phyloP scores from a whole-genome alignment of 805 yeast species.

The Saturnispora bothae region DNA sequence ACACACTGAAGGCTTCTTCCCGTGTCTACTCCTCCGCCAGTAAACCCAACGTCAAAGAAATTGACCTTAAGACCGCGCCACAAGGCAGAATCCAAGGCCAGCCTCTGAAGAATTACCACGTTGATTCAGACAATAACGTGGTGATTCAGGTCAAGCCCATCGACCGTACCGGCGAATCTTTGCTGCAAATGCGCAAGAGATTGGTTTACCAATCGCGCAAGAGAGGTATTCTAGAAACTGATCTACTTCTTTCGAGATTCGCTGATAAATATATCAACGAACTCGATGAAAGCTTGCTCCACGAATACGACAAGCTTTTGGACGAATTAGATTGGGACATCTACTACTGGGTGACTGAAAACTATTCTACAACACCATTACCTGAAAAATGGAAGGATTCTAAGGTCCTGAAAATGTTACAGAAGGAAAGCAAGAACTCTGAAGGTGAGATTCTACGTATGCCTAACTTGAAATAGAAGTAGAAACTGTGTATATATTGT shows the following conservation, averaged over 20 bases:
- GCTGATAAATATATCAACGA: conserved; percentile 61
- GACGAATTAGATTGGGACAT: conserved; percentile 99
- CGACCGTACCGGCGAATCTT: conserved; percentile 60
- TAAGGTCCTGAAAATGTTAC: conserved; percentile 50
- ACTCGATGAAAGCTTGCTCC: conserved; percentile 55
- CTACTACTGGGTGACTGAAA: conserved; percentile 92
- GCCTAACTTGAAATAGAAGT: conserved; percentile 49
- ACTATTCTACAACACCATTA: conserved; percentile 69
- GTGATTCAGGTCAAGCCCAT: conserved; percentile 70
- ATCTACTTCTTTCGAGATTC: conserved; percentile 71
- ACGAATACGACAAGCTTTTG: conserved; percentile 74
- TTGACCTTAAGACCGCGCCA: conserved; percentile 10
- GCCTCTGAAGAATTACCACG: conserved; percentile 16
- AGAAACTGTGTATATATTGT: no score
- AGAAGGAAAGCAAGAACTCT: conserved; percentile 63
- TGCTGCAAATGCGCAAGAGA: conserved; percentile 75
- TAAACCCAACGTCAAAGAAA: conserved; percentile 8
- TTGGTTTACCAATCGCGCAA: conserved; percentile 85
- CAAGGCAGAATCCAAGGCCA: conserved; percentile 15
- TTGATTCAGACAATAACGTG: conserved; percentile 31
- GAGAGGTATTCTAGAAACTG: conserved; percentile 92
- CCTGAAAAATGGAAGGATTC: conserved; percentile 80
- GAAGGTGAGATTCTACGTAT: conserved; percentile 69
- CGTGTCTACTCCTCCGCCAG: conserved; percentile 1
- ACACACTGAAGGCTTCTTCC: no score